Base-by-base conservation (phyloP, 2,329 filamentous ascomycete genomes). In the Pestalotiopsis sp. region DNA sequence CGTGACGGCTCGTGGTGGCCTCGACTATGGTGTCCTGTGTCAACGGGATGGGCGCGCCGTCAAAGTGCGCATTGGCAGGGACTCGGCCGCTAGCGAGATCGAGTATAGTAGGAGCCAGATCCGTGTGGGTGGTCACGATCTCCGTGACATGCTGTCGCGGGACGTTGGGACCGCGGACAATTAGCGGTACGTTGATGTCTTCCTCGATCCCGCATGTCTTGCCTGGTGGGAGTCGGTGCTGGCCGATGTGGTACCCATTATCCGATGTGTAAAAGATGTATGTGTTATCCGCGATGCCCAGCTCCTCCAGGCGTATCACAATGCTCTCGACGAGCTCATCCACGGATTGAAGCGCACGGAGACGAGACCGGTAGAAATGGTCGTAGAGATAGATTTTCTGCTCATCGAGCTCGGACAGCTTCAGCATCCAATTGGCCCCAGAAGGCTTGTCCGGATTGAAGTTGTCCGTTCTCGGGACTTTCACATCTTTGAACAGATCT, bases 371-470 rank as follows among this genome's bases (percentile, higher is more conserved):
- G 40, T 84, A 81, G 67, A 80, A 82, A 20, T 76, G 69, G 56
- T 83, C 81, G 60, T 80, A 78, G 66, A 77, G 78, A 3, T 73
- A 75, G 7, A 82, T 69, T 13, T 74, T 73, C 6, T 73, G 73
- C 2, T 76, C 71, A n/a, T 73, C 78, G 3, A 55, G 79, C 65
- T 77, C 75, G 0, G 74, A 75, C 1, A 84, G 75, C 9, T 75
- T 71, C n/a, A 78, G 76, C 22, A 85, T 74, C 83, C 83, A 86
- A 61, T 76, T 81, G 1, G 79, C 82, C 6, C 83, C 82, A n/a
- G 78, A 79, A 3, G 82, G 78, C 70, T 78, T 13, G 17, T 86
- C 81, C 0, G 90, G 89, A 73, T 93, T 93, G 79, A 92, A 93
- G 72, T 90, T 87, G 0, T 82, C 79, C 0, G 84, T 89, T 17